Conservation (phyloP, 2,329 filamentous ascomycete genomes). For the Pseudopithomyces maydicus region DNA sequence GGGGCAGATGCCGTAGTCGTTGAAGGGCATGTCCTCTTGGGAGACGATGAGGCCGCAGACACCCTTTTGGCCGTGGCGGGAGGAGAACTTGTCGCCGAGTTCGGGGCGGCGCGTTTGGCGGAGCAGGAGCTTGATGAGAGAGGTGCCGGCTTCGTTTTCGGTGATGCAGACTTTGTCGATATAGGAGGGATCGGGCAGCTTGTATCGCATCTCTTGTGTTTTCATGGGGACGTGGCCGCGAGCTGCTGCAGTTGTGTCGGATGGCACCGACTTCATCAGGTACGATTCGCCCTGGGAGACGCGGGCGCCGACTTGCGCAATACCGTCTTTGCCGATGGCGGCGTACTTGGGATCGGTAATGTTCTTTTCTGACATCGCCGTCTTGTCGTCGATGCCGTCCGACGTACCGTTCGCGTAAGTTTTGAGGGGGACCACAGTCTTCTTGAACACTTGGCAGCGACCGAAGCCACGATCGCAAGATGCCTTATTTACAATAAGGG, state of each 20-base stretch:
- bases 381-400: slow-evolving; percentile 57
- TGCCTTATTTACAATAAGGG: slow-evolving; percentile 93
- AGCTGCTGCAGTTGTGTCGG: slow-evolving; percentile 73
- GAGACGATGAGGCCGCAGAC: slow-evolving; percentile 96
- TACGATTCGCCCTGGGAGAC: slow-evolving; percentile 82
- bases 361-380: slow-evolving; percentile 49
- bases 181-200: slow-evolving; percentile 81
- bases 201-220: slow-evolving; percentile 76
- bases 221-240: slow-evolving; percentile 64
- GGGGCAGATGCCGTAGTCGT: slow-evolving; percentile 85
- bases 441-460: slow-evolving; percentile 96
- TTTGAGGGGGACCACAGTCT: slow-evolving; percentile 84
- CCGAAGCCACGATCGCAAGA: slow-evolving; percentile 95
- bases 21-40: slow-evolving; percentile 96
- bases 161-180: slow-evolving; percentile 97
- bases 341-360: slow-evolving; percentile 58
- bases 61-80: slow-evolving; percentile 96
- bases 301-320: slow-evolving; percentile 83
- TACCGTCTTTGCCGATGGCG: slow-evolving; percentile 81
- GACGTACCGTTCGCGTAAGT: slow-evolving; percentile 82
- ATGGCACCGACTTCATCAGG: slow-evolving; percentile 85
- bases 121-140: slow-evolving; percentile 91
- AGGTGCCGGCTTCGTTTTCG: slow-evolving; percentile 80
- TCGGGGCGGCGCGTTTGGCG: slow-evolving; percentile 95
- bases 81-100: slow-evolving; percentile 97